These are phyloP conservation scores for Didymella glomerata DNA, from an alignment of 2,329 filamentous ascomycete species.

Conservation along the genomic window DNA sequence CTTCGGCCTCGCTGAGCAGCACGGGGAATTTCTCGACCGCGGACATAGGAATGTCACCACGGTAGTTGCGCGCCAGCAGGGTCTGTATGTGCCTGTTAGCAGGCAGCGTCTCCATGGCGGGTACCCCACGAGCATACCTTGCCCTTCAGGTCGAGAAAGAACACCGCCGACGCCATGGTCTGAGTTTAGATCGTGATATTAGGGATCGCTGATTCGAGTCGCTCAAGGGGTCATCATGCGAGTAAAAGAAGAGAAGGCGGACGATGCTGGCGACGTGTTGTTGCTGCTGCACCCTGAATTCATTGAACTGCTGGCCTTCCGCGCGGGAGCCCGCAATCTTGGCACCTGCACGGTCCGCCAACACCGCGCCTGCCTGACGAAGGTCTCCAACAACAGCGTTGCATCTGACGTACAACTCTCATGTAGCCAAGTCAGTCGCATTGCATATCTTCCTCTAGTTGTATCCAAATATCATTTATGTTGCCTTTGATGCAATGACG, in stretches of 20 bases:
- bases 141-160: constrained; percentile 99
- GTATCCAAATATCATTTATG: too few relatives aligned
- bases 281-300: constrained; percentile 19
- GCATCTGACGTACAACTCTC: not conserved
- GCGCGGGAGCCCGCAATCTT: constrained; percentile 13
- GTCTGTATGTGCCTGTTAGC: constrained; percentile 67
- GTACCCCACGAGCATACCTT: constrained; percentile 70
- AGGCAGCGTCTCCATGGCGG: constrained; percentile 27
- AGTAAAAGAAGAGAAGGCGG: constrained; percentile 11
- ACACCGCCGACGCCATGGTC: constrained; percentile 93
- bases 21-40: constrained; percentile 98
- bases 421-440: not conserved
- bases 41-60: constrained; percentile 98
- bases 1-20: constrained; percentile 96
- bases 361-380: not conserved
- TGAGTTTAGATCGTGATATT: constrained; percentile 8
- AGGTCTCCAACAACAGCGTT: not conserved
- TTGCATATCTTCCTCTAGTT: not conserved
- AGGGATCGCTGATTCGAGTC: constrained; percentile 8
- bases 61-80: constrained; percentile 96
- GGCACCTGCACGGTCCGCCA: constrained; percentile 13
- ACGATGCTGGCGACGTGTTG: constrained; percentile 17
- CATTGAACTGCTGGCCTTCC: constrained; percentile 12
- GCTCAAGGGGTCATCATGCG: constrained; percentile 34
- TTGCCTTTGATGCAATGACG: not conserved